A percentile compares a stretch with the other conserved stretches of the same genome.
These are phyloP conservation scores for Backusella australiensis DNA, from an alignment of 192 early-diverging fungal species.

Conservation along the genomic window DNA sequence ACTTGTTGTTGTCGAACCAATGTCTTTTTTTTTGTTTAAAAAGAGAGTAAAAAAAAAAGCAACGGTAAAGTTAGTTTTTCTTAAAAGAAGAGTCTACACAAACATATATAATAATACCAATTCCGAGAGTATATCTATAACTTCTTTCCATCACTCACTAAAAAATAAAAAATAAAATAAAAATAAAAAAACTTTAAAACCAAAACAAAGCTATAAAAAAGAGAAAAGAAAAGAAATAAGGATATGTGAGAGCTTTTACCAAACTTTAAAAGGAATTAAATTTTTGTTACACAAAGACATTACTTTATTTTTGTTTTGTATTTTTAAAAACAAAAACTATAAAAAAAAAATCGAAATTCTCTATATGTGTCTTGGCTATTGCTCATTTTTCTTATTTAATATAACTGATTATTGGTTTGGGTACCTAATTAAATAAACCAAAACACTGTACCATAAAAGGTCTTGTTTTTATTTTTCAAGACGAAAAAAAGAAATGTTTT, in stretches of 20 bases:
- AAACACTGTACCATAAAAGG: slow-evolving; percentile 2
- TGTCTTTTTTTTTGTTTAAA: not conserved
- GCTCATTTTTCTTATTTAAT: too few relatives aligned
- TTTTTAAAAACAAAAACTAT: too few relatives aligned
- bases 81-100: not conserved
- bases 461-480: not conserved
- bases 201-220: not conserved
- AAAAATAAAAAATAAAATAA: too few relatives aligned
- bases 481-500: not conserved
- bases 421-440: not conserved
- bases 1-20: not conserved
- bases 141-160: not conserved
- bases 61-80: not conserved
- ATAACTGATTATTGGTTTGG: not conserved
- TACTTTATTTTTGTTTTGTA: not conserved
- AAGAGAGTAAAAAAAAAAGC: not conserved
- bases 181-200: not conserved
- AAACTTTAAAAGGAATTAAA: not conserved
- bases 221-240: not conserved
- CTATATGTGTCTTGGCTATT: too few relatives aligned
- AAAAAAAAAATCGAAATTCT: too few relatives aligned
- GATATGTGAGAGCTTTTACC: not conserved
- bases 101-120: not conserved
- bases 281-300: not conserved
- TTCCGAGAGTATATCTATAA: not conserved